phyloP scores from a whole-genome alignment of 2,329 filamentous ascomycete species.

The Thelonectria blattea region DNA sequence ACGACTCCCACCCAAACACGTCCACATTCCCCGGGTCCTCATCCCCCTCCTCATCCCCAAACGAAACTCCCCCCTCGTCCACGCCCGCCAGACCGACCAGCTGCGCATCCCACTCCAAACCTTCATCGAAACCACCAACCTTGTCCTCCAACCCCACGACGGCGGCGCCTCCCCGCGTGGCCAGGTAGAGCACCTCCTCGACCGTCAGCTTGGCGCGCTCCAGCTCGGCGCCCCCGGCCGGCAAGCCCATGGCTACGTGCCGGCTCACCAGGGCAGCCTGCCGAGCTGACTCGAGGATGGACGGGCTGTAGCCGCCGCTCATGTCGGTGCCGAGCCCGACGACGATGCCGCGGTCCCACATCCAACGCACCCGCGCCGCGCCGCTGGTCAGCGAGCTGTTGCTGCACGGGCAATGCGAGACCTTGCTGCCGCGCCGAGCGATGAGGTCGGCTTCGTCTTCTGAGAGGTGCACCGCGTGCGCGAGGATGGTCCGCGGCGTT shows the following conservation, averaged over 20 bases:
- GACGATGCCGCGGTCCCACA: conserved; percentile 76
- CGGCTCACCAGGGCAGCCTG: conserved; percentile 82
- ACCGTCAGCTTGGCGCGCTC: conserved; percentile 74
- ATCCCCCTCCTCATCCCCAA: conserved; percentile 14
- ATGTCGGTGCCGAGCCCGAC: conserved; percentile 93
- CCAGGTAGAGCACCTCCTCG: conserved; percentile 85
- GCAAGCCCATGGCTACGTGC: conserved; percentile 65
- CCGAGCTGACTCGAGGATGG: conserved; percentile 80
- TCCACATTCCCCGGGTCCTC: conserved; percentile 72
- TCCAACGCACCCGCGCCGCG: conserved; percentile 73
- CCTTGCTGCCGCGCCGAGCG: conserved; percentile 63
- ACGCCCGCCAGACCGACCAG: conserved; percentile 69
- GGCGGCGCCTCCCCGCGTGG: conserved; percentile 83
- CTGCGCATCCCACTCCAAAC: conserved; percentile 92
- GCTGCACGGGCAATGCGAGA: conserved; percentile 86
- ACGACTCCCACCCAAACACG: conserved; percentile 89
- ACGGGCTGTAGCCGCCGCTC: conserved; percentile 83
- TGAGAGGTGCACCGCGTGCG: conserved; percentile 81
- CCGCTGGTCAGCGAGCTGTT: conserved; percentile 86
- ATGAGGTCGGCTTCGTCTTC: conserved; percentile 71
- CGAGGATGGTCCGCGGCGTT: conserved; percentile 76
- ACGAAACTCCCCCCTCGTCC: conserved; percentile 45
- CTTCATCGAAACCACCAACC: conserved; percentile 83
- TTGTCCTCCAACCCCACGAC: conserved; percentile 75
- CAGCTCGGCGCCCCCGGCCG: conserved; percentile 37